Evolutionary conservation across 495 filamentous ascomycete species (phyloP).

Genomic region (Neurospora cerealis): DNA sequence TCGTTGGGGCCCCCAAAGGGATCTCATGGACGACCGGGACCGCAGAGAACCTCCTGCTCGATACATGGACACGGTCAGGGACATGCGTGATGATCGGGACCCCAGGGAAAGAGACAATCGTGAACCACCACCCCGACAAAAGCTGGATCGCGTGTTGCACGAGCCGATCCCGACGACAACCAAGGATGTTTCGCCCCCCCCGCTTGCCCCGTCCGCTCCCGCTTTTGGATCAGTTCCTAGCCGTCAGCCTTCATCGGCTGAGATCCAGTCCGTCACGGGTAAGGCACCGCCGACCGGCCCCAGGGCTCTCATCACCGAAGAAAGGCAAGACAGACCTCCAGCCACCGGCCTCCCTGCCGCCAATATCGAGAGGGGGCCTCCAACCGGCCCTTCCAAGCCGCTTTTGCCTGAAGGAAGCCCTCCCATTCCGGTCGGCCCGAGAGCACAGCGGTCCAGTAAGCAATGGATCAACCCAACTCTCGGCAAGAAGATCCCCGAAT

Average conservation of each 20-base stretch:
- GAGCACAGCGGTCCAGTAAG: constrained; percentile 44
- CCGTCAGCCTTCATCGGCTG: constrained; percentile 27
- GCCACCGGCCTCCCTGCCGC: constrained; percentile 8
- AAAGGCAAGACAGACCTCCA: constrained; percentile 32
- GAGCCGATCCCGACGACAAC: constrained; percentile 30
- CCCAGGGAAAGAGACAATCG: constrained; percentile 21
- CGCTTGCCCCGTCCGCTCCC: constrained; percentile 71
- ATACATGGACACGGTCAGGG: constrained; percentile 39
- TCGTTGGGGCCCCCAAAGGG: constrained; percentile 40
- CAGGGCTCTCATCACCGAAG: constrained; percentile 34
- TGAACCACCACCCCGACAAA: constrained; percentile 36
- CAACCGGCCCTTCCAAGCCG: constrained; percentile 37
- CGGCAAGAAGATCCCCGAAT: constrained; percentile 33
- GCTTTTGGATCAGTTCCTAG: constrained; percentile 62
- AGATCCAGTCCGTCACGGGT: constrained; percentile 30
- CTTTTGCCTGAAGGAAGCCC: constrained; percentile 43
- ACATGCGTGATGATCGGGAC: constrained; percentile 46
- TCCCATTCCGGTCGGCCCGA: constrained; percentile 48
- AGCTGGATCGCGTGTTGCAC: constrained; percentile 33
- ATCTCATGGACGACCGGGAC: constrained; percentile 34
- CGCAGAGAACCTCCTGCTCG: constrained; percentile 22
- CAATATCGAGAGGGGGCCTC: constrained; percentile 25
- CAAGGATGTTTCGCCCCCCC: constrained; percentile 54
- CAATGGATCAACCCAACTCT: constrained; percentile 52
- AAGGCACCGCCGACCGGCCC: constrained; percentile 43